A percentile compares a stretch with the other conserved stretches of the same genome.
phyloP scores from a whole-genome alignment of 176 grass and related monocot genomes.

The Tillandsia fasciculata region DNA sequence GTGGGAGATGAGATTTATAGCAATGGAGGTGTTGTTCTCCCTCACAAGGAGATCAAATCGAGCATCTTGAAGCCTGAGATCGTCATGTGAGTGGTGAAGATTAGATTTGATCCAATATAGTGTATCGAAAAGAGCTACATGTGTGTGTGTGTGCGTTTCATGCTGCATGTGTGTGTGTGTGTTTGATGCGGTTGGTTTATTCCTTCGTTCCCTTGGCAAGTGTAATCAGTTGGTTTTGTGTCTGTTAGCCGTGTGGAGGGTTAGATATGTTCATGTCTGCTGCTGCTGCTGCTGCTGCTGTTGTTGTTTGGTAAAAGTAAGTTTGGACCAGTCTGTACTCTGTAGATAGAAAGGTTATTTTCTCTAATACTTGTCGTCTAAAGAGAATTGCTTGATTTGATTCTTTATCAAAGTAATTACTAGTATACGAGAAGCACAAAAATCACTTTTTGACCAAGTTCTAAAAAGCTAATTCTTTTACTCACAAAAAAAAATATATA shows the following conservation, averaged over 20 bases:
- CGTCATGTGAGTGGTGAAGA: constrained; percentile 44
- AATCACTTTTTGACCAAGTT: too few species aligned
- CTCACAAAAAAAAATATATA: too few species aligned
- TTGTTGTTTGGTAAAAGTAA: constrained; percentile 10
- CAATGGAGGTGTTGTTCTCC: constrained; percentile 82
- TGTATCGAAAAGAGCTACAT: background rate
- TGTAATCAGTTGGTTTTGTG: constrained; percentile 16
- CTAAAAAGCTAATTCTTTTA: too few species aligned
- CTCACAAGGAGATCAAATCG: constrained; percentile 93
- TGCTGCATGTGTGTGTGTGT: background rate
- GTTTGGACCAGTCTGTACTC: constrained; percentile 20
- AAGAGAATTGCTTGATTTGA: too few species aligned
- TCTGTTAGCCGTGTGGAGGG: background rate
- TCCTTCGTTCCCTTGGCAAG: constrained; percentile 11
- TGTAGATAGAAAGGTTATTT: constrained; percentile 9
- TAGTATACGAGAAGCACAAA: too few species aligned
- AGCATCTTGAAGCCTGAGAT: constrained; percentile 88
- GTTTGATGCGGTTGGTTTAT: constrained; percentile 2
- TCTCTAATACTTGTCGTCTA: too few species aligned
- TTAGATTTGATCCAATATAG: background rate
- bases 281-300: background rate
- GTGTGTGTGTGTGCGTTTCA: background rate
- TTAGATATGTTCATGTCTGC: background rate
- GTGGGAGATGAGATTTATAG: constrained; percentile 90
- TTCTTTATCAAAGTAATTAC: too few species aligned